Base-by-base conservation (phyloP, 805 yeast species). In the Saccharomyces cerevisiae region DNA sequence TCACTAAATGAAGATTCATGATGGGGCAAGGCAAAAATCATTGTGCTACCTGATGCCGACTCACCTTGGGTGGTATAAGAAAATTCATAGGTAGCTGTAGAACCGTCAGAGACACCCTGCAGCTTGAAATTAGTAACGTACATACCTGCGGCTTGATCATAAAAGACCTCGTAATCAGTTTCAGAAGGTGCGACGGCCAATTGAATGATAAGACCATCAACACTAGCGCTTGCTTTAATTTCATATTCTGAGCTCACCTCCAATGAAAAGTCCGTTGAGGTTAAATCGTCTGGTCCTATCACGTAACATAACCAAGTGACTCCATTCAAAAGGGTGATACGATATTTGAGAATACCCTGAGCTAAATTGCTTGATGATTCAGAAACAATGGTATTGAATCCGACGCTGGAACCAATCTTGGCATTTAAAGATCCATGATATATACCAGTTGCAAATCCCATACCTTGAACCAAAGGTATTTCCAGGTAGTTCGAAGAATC, bases 1-100 rank as follows among this genome's bases (percentile, higher is more conserved):
- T 66, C 50, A 24, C 71, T 68, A 57, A 83, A 75, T 2, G 81
- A 70, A 2, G 67, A 67, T 31, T 74, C 75, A 59, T 84, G 89
- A 67, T 86, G 94, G 13, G 91, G 88, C 30, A 85, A 73, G 3
- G 88, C 88, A 66, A 79, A 86, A 36, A 85, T 67, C 29, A 85
- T 66, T 1, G 76, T 65, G 1, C 58, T 67, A 0, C 79, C 79
- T 10, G 74, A 72, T 36, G 71, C 73, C 6, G 81, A 78, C 2
- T 65, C 49, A 2, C 88, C 88, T 1, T 67, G 58, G n/a, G 75
- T 70, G 8, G 66, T 55, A 60, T 80, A 82, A 14, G 60, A 61
- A 27, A 82, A 73, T 4, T 75, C 57, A 62, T 81, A 82, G 52
- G 66, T 56, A 26, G 75, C 76, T 10, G 65, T 65, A 2, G 72